A percentile compares a stretch with the other conserved stretches of the same genome.
These are phyloP conservation scores for Acacia acuminata DNA, from an alignment of 306 rosid genomes.

Conservation along the genomic window DNA sequence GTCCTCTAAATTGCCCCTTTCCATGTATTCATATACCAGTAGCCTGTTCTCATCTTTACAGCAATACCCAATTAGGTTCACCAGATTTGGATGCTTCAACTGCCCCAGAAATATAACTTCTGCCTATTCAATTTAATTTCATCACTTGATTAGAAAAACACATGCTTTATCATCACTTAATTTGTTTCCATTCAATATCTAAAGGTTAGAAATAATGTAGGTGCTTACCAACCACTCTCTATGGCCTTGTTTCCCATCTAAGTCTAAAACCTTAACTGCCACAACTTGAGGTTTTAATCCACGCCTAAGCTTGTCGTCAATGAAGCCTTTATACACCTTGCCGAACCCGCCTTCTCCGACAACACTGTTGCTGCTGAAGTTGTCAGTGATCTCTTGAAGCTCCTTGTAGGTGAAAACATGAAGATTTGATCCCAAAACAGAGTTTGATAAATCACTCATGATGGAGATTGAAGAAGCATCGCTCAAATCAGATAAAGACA, in stretches of 20 bases:
- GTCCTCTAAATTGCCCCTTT: constrained; percentile 66
- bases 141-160: background rate
- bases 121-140: constrained; percentile 40
- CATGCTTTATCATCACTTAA: no score
- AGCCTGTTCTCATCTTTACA: constrained; percentile 70
- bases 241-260: constrained; percentile 69
- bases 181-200: no score
- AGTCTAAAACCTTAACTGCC: constrained; percentile 64
- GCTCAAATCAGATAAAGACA: constrained; percentile 58
- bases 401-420: constrained; percentile 53
- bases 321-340: constrained; percentile 60
- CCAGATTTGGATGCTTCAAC: constrained; percentile 60
- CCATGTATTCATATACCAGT: constrained; percentile 70
- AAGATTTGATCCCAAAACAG: constrained; percentile 58
- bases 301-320: constrained; percentile 50
- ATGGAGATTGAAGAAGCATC: constrained; percentile 43
- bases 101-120: constrained; percentile 76
- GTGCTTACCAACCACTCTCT: constrained; percentile 66
- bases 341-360: constrained; percentile 82
- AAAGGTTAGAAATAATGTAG: background rate
- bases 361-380: constrained; percentile 42
- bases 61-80: constrained; percentile 65
- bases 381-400: constrained; percentile 47
- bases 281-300: constrained; percentile 55
- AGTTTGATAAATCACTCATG: constrained; percentile 54